Evolutionary conservation across 2,329 filamentous ascomycete genomes (phyloP).

Genomic region (Coniochaeta prunicola): DNA sequence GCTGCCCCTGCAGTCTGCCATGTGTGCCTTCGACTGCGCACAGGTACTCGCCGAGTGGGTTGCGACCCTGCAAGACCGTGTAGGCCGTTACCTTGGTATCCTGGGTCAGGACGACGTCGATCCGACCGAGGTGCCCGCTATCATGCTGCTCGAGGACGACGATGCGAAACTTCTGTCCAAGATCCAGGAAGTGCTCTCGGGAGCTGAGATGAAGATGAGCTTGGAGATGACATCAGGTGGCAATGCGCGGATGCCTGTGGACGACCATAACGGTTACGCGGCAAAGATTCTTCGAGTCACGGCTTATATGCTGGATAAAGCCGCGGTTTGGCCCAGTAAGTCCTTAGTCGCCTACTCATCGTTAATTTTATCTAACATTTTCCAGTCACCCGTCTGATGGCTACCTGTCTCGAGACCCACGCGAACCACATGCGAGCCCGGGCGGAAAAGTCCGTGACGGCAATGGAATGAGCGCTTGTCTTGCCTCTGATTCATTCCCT

Average conservation of each 20-base stretch:
- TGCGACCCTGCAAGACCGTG: constrained; percentile 84
- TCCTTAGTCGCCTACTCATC: background rate
- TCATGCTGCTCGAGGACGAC: constrained; percentile 88
- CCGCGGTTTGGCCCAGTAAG: constrained; percentile 85
- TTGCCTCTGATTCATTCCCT: background rate
- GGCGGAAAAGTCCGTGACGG: constrained; percentile 43
- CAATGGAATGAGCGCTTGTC: constrained; percentile 23
- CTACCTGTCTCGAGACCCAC: constrained; percentile 47
- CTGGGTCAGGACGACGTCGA: constrained; percentile 79
- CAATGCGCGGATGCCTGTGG: constrained; percentile 36
- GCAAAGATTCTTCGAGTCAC: constrained; percentile 79
- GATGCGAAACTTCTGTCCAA: constrained; percentile 80
- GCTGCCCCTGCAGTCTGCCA: constrained; percentile 79
- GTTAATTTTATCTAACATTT: background rate
- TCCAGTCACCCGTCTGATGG: constrained; percentile 46
- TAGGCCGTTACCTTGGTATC: constrained; percentile 83
- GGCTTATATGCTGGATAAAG: constrained; percentile 80
- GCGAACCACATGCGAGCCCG: constrained; percentile 43
- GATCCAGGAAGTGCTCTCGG: constrained; percentile 69
- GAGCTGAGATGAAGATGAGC: constrained; percentile 73
- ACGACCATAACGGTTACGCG: constrained; percentile 67
- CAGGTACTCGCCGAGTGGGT: constrained; percentile 95
- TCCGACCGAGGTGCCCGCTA: constrained; percentile 69
- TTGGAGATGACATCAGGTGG: constrained; percentile 44
- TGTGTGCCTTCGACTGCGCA: constrained; percentile 90